A percentile compares a stretch with the other conserved stretches of the same genome.
Conservation (phyloP, 768 basidiomycete species). For the Albatrellus ellisii region DNA sequence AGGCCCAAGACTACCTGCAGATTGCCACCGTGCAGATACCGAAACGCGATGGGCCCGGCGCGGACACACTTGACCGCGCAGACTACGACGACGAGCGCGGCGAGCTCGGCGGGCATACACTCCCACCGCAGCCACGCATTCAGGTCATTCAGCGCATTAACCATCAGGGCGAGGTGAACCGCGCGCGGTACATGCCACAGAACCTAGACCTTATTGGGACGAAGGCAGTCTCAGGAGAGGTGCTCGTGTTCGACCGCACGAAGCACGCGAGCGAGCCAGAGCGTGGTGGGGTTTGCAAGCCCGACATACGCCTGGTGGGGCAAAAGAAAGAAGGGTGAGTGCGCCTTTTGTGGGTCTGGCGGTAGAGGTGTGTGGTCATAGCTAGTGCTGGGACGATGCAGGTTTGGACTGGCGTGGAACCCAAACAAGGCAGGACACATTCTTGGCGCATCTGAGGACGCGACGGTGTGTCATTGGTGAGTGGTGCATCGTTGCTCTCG, state of each 20-base stretch:
- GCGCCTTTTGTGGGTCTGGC: not conserved
- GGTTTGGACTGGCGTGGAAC: slow-evolving; percentile 93
- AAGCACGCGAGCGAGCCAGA: slow-evolving; percentile 93
- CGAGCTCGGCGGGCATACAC: slow-evolving; percentile 86
- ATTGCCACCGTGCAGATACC: slow-evolving; percentile 93
- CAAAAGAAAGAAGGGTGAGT: slow-evolving; percentile 88
- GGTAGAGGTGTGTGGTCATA: not conserved
- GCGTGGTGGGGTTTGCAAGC: slow-evolving; percentile 70
- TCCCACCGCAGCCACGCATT: slow-evolving; percentile 76
- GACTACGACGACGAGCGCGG: slow-evolving; percentile 89
- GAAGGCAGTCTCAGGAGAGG: slow-evolving; percentile 83
- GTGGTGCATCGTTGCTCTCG: not conserved
- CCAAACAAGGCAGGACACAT: slow-evolving; percentile 72
- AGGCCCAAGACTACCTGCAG: slow-evolving; percentile 89
- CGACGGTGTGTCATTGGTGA: slow-evolving; percentile 90
- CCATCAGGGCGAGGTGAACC: slow-evolving; percentile 90
- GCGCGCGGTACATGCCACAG: slow-evolving; percentile 98
- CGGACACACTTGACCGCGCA: slow-evolving; percentile 64
- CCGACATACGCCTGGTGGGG: slow-evolving; percentile 83
- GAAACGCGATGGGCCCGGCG: slow-evolving; percentile 57
- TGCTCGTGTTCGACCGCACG: slow-evolving; percentile 91
- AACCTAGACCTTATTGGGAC: slow-evolving; percentile 96
- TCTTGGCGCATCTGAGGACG: slow-evolving; percentile 89
- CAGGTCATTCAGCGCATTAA: slow-evolving; percentile 91
- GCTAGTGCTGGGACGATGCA: slow-evolving; percentile 21